Conservation (phyloP, 2,329 filamentous ascomycete species). For the Fusarium foetens region DNA sequence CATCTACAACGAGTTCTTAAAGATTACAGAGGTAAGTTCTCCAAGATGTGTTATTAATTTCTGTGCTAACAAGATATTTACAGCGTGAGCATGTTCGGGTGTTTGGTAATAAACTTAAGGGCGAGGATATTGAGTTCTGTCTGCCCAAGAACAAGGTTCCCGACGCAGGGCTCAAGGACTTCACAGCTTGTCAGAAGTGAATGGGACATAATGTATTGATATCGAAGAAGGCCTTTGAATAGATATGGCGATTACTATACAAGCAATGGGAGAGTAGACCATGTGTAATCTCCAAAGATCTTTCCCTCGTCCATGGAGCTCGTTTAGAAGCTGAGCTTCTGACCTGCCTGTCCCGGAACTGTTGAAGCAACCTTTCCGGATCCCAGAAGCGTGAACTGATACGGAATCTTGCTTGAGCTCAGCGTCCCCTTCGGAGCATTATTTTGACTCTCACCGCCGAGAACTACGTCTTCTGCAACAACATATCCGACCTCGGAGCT, state of each 20-base stretch:
- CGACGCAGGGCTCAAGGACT: constrained; percentile 43
- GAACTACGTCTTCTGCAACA: constrained; percentile 26
- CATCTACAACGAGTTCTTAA: constrained; percentile 52
- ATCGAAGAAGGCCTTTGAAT: accelerated
- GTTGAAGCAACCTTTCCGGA: constrained; percentile 27
- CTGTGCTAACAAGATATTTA: background rate
- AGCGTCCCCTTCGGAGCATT: constrained; percentile 21
- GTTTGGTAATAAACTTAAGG: constrained; percentile 43
- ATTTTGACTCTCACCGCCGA: constrained; percentile 28
- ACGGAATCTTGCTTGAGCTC: constrained; percentile 13
- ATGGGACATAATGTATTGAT: accelerated
- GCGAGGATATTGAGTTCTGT: constrained; percentile 46
- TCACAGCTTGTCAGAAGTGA: constrained; percentile 24
- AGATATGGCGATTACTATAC: accelerated
- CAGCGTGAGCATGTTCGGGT: constrained; percentile 47
- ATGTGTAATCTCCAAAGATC: background rate
- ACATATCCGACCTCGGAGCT: constrained; percentile 29
- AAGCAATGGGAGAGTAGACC: accelerated
- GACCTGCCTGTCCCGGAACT: constrained; percentile 26
- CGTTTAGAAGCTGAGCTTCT: constrained; percentile 23
- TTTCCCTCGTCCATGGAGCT: background rate
- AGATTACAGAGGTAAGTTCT: constrained; percentile 42
- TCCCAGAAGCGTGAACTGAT: constrained; percentile 27
- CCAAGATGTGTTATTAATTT: accelerated
- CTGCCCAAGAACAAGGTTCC: constrained; percentile 41